Evolutionary conservation across 768 basidiomycete genomes (phyloP).

Genomic region (Trichaptum fuscoviolaceum): DNA sequence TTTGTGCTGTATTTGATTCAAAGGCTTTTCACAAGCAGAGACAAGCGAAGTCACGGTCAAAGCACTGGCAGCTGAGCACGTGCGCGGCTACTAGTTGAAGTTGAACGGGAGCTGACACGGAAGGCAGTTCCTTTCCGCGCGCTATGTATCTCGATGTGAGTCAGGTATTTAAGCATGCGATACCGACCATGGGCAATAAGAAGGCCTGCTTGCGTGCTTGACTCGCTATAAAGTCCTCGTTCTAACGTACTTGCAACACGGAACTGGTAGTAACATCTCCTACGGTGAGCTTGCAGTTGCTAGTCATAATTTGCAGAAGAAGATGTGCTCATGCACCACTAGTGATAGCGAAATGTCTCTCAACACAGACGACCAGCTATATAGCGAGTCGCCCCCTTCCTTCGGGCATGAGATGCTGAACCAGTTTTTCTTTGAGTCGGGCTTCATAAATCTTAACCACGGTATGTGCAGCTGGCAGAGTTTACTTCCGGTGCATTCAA

Average conservation of each 20-base stretch:
- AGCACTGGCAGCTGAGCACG: too few species aligned
- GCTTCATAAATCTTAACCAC: constrained; percentile 61
- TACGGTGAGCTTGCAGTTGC: too few species aligned
- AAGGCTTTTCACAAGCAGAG: neutral
- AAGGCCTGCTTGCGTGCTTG: neutral
- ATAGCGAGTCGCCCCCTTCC: constrained; percentile 25
- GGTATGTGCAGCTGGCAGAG: constrained; percentile 38
- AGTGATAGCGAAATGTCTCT: too few species aligned
- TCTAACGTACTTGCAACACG: too few species aligned
- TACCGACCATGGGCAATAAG: neutral
- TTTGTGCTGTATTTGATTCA: neutral
- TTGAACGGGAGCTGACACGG: too few species aligned
- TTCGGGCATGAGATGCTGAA: constrained; percentile 55
- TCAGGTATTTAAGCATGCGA: too few species aligned
- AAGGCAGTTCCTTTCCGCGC: too few species aligned
- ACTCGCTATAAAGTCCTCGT: neutral
- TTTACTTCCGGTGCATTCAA: neutral
- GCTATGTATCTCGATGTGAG: too few species aligned
- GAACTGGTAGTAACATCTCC: too few species aligned
- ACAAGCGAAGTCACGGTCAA: neutral
- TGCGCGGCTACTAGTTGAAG: too few species aligned
- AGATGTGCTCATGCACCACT: too few species aligned
- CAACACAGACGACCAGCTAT: neutral
- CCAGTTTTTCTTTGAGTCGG: constrained; percentile 51
- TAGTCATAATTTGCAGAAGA: too few species aligned